Conservation (phyloP, 495 filamentous ascomycete genomes). For the Penicillium bovifimosum region DNA sequence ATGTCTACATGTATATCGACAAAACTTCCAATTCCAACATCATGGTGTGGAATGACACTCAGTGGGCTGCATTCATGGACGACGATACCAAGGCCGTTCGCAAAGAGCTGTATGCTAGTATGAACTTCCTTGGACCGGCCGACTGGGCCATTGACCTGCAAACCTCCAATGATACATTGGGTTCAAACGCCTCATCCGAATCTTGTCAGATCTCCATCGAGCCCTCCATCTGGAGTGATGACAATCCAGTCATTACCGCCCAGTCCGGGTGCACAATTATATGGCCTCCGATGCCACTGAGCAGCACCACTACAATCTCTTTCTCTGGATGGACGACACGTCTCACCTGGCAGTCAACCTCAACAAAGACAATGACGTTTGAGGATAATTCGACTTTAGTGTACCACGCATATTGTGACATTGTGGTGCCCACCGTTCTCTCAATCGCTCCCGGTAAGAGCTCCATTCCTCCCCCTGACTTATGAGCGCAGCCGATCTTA, state of each 20-base stretch:
- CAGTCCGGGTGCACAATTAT: neutral
- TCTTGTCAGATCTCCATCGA: neutral
- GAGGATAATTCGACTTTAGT: neutral
- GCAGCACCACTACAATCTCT: neutral
- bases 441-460: neutral
- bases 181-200: too few species aligned
- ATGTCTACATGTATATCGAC: neutral
- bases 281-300: neutral
- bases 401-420: neutral
- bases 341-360: neutral
- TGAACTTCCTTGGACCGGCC: neutral
- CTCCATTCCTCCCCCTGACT: neutral
- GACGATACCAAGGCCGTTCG: neutral
- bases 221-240: neutral
- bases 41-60: neutral
- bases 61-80: neutral
- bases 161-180: neutral
- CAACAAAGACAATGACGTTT: too few species aligned
- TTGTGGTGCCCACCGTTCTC: too few species aligned
- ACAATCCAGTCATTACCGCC: neutral
- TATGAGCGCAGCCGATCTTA: too few species aligned
- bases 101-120: neutral
- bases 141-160: neutral
- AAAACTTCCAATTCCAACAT: neutral
- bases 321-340: neutral